Base-by-base conservation (phyloP, 176 grass and related monocot species). In the Musa schizocarpa region DNA sequence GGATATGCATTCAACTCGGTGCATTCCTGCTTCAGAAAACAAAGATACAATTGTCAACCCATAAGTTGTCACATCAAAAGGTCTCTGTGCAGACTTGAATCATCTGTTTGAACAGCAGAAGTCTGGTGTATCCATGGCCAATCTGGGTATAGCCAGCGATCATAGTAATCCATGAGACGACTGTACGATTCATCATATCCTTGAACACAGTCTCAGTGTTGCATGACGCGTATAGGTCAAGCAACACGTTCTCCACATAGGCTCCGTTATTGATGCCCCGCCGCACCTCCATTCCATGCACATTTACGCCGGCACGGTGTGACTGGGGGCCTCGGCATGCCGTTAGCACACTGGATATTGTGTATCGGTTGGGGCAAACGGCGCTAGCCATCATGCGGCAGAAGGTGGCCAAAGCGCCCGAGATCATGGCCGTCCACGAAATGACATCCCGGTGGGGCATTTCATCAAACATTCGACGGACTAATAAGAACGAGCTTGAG, bases 401-500 rank as follows among this genome's bases (percentile, higher is more conserved):
- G 66, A 88, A 83, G 9, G 82, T 24, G 43, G 53, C 59, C 19
- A 78, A 50, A 0, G 75, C 86, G 48, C 83, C 78, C 1, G 75
- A 92, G 72, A 92, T 74, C 71, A 92, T 86, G 81, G 81, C 81
- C 14, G 86, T 92, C 75, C 86, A 92, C 0, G 89, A 78, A 26
- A 92, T 81, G 74, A 88, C 78, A 54, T 86, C 83, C 9, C 83
- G 66, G 0, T 86, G 66, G 50, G 67, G 81, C 83, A 86, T 92
- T 84, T 74, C 54, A 54, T 86, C 89, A 71, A 92, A 92, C 78
- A 86, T 0, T 9, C 9, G 70, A 48, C 75, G 81, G 13, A 80
- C 83, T 2, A 76, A 71, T 10, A 24, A 1, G 53, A 81, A 48
- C 1, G 83, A 54, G 17, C 83, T 69, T 58, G 61, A n/a, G 56